Evolutionary conservation across 1,284 basidiomycete species (phyloP).

Genomic region (Ustilago curta): DNA sequence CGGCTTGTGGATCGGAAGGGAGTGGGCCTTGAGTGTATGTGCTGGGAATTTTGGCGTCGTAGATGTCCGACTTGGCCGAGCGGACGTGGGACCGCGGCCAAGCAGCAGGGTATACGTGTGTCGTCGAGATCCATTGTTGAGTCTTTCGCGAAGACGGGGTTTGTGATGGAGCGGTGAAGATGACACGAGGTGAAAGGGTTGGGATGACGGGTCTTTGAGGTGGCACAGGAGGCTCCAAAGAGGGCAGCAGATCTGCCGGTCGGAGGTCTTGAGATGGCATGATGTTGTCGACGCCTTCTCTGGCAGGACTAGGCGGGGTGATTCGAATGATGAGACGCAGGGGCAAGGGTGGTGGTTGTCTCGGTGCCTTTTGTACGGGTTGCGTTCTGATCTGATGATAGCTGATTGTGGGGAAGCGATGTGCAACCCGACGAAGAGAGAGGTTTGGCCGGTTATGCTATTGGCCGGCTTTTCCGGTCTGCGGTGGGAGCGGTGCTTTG

Average conservation of each 20-base stretch:
- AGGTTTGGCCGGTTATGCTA: constrained; percentile 12
- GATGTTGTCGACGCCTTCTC: neutral
- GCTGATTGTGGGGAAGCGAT: constrained; percentile 7
- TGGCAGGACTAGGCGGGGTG: neutral
- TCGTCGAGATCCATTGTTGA: constrained; percentile 72
- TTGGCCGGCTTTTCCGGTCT: constrained; percentile 33
- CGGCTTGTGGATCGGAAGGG: constrained; percentile 30
- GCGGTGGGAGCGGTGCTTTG: neutral
- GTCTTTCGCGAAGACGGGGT: constrained; percentile 33
- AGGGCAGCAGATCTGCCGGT: constrained; percentile 38
- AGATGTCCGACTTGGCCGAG: constrained; percentile 41
- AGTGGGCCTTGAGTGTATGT: constrained; percentile 25
- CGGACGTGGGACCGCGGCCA: constrained; percentile 73
- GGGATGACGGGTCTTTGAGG: constrained; percentile 18
- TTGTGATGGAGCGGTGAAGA: constrained; percentile 42
- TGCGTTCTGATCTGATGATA: neutral
- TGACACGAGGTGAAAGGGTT: constrained; percentile 23
- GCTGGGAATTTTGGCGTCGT: constrained; percentile 36
- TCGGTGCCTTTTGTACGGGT: constrained; percentile 2
- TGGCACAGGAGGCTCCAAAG: constrained; percentile 23
- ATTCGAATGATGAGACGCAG: neutral
- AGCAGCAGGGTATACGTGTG: constrained; percentile 81
- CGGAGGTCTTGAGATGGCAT: constrained; percentile 29
- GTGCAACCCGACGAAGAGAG: neutral
- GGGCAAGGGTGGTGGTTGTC: neutral